These are phyloP conservation scores for Collybia sordida DNA, from an alignment of 768 basidiomycete genomes.

Conservation along the genomic window DNA sequence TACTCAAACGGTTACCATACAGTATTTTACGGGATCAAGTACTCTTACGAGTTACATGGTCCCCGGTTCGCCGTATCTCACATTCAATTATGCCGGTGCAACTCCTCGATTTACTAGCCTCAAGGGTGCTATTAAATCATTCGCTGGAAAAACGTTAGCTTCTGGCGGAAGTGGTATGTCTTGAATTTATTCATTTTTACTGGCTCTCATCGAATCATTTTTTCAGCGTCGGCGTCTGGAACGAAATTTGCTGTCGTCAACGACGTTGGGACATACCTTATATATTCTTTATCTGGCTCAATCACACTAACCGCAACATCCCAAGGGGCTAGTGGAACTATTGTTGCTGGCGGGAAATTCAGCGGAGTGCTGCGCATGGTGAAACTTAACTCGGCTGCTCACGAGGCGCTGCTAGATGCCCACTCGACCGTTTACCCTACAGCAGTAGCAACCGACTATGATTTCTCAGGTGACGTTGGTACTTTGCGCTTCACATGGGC, in stretches of 20 bases:
- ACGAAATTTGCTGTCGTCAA: conserved; percentile 29
- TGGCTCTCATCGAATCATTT: not conserved
- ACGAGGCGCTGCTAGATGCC: conserved; percentile 25
- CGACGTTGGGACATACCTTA: conserved; percentile 26
- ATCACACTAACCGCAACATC: conserved; percentile 24
- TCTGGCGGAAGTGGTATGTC: conserved; percentile 17
- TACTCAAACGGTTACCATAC: conserved; percentile 31
- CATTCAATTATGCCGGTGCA: conserved; percentile 27
- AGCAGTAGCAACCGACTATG: conserved; percentile 25
- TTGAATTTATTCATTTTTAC: not conserved
- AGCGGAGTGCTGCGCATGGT: conserved; percentile 30
- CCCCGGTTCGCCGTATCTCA: conserved; percentile 33
- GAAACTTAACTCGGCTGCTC: conserved; percentile 23
- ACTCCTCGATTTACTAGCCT: conserved; percentile 28
- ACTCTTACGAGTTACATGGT: conserved; percentile 30
- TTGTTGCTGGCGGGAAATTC: conserved; percentile 18
- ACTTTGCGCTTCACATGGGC: conserved; percentile 31
- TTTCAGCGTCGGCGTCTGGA: conserved; percentile 20
- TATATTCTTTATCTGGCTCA: conserved; percentile 29
- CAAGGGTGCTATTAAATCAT: conserved; percentile 27
- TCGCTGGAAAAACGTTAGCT: conserved; percentile 23
- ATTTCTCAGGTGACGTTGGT: conserved; percentile 25
- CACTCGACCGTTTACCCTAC: conserved; percentile 31
- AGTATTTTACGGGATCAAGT: conserved; percentile 29
- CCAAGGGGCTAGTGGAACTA: conserved; percentile 15